Percentiles rank a stretch among this genome's conserved stretches.
phyloP scores from a whole-genome alignment of 169 alveolate genomes.

The Plasmodium malariae region DNA sequence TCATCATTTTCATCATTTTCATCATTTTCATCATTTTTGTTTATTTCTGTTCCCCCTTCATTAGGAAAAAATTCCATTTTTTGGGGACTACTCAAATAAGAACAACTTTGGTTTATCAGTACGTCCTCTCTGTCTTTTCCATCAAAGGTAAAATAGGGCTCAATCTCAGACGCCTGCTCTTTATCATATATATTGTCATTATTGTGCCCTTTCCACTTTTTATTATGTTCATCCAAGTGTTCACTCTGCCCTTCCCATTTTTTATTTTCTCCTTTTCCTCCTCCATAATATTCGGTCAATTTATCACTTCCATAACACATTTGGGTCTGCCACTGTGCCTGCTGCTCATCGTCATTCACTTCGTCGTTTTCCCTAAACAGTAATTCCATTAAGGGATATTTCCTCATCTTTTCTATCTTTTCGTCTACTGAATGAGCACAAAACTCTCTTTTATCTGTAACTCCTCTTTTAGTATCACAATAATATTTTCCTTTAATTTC shows the following conservation, averaged over 20 bases:
- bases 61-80: too few species aligned
- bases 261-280: background rate
- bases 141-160: too few species aligned
- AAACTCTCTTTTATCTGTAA: background rate
- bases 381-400: slow-evolving; percentile 37
- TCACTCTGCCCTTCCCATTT: background rate
- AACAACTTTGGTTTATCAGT: too few species aligned
- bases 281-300: background rate
- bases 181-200: background rate
- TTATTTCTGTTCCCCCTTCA: too few species aligned
- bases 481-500: background rate
- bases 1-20: too few species aligned
- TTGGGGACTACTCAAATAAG: too few species aligned
- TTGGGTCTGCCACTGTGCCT: background rate
- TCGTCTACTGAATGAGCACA: background rate
- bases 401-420: background rate
- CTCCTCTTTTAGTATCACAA: background rate
- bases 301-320: background rate
- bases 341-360: background rate
- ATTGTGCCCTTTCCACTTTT: background rate
- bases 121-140: too few species aligned
- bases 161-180: too few species aligned
- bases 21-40: too few species aligned
- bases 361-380: slow-evolving; percentile 53
- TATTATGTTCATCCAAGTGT: background rate